A percentile compares a stretch with the other conserved stretches of the same genome.
Evolutionary conservation across 2,329 filamentous ascomycete genomes (phyloP).

Genomic region (Alternaria arbusti): DNA sequence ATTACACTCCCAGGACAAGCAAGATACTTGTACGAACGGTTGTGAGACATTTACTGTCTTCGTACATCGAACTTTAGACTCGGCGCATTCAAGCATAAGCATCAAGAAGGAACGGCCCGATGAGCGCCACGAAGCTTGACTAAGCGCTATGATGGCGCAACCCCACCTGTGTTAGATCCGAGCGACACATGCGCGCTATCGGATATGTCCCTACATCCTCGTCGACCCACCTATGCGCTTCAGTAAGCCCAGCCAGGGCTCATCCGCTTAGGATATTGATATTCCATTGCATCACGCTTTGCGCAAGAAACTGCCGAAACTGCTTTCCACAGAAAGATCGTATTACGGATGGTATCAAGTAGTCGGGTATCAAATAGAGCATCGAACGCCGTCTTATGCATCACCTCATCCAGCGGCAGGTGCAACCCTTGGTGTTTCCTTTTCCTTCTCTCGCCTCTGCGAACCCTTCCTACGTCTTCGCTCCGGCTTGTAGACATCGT

Average conservation of each 20-base stretch:
- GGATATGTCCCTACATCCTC: neutral
- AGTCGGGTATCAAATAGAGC: slow-evolving; percentile 8
- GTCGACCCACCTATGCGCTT: neutral
- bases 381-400: neutral
- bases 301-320: neutral
- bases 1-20: too few species aligned
- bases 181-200: neutral
- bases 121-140: neutral
- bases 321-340: neutral
- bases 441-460: slow-evolving; percentile 39
- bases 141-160: neutral
- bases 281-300: neutral
- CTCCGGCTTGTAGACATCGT: slow-evolving; percentile 88
- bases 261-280: neutral
- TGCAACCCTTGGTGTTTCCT: slow-evolving; percentile 28
- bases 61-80: neutral
- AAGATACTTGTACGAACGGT: neutral
- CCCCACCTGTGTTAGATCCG: neutral
- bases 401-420: neutral
- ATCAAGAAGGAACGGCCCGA: neutral
- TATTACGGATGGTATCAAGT: neutral
- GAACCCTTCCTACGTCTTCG: slow-evolving; percentile 62
- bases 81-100: neutral
- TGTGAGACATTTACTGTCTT: neutral
- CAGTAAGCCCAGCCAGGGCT: too few species aligned